Base-by-base conservation (phyloP, 1,284 basidiomycete species). In the Cutaneotrichosporon mucoides region DNA sequence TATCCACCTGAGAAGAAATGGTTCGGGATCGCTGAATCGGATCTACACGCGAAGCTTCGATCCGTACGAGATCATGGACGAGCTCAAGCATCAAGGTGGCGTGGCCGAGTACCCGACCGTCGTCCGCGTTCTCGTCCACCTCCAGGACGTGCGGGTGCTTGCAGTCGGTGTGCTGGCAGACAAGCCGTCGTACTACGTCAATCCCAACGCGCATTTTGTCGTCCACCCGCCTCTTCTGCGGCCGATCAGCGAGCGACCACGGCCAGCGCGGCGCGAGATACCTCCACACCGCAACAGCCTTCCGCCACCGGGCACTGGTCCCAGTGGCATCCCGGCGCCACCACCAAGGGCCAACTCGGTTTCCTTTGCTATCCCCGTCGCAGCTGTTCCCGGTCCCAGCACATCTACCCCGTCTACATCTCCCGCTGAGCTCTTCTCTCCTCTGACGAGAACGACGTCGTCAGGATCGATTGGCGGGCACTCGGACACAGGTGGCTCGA, bases 41-140 rank as follows among this genome's bases (percentile, higher is more conserved):
- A 72, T 76, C 38, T 75, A 75, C 59, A 73, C 73, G 1, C 65
- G 74, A 6, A 65, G 64, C 1, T 76, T 78, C 53, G 72, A 76
- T 44, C 76, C 76, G 35, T 67, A 71, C 53, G 67, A 71, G 16
- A 76, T 76, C 24, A 75, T 70, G 56, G 66, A 69, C 37, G 75
- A 76, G 55, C 61, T 76, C 36, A 74, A 75, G 68, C 69, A 38
- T 40, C 75, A 76, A 49, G 73, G 71, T 64, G 73, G 73, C 57
- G 65, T 75, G 37, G 63, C 61, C 10, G 36, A 62, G 2, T 66
- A 69, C 15, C 69, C 70, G 1, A 76, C 75, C 1, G 60, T 70
- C 24, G 67, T 73, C 15, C 64, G 76, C 8, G 72, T 73, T 0
- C 46, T 73, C 9, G 48, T 70, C 5, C 74, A 75, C 53, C 60